Evolutionary conservation across 2,329 filamentous ascomycete genomes (phyloP).

Genomic region (Hortaea sp.): DNA sequence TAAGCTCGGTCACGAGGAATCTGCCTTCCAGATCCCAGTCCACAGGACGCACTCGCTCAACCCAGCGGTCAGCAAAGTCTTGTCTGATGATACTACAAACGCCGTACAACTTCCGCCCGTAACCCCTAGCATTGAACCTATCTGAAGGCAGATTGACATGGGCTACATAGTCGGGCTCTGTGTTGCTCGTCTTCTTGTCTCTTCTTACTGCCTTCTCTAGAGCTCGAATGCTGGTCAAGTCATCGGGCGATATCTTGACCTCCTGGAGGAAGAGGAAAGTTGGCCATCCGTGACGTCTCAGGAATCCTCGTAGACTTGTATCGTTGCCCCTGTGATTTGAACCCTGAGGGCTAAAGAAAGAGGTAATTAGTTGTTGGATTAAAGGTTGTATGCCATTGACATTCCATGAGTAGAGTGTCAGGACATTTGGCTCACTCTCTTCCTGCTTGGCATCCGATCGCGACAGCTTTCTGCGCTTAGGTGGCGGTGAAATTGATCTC

Average conservation of each 20-base stretch:
- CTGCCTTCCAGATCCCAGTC: slow-evolving; percentile 45
- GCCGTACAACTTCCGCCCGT: slow-evolving; percentile 43
- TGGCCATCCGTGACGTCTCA: slow-evolving; percentile 37
- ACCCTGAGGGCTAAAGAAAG: slow-evolving; percentile 24
- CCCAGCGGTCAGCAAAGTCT: slow-evolving; percentile 28
- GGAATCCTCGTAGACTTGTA: slow-evolving; percentile 31
- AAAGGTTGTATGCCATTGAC: slow-evolving; percentile 39
- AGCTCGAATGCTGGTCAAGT: slow-evolving; percentile 29
- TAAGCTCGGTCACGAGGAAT: slow-evolving; percentile 37
- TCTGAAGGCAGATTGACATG: slow-evolving; percentile 41
- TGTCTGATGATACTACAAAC: slow-evolving; percentile 40
- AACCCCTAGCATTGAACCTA: slow-evolving; percentile 40
- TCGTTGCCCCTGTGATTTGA: not conserved
- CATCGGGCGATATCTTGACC: slow-evolving; percentile 37
- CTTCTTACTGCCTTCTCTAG: slow-evolving; percentile 28
- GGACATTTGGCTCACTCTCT: not conserved
- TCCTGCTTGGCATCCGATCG: not conserved
- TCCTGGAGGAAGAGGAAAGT: slow-evolving; percentile 40
- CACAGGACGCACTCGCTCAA: slow-evolving; percentile 29
- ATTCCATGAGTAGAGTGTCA: slow-evolving; percentile 39
- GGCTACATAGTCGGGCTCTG: slow-evolving; percentile 32
- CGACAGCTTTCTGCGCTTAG: slow-evolving; percentile 18
- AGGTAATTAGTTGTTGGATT: slow-evolving; percentile 30
- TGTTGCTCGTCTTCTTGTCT: slow-evolving; percentile 9
- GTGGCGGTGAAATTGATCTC: slow-evolving; percentile 22